Evolutionary conservation across 2,329 filamentous ascomycete species (phyloP), one percentile per base, ranked within the genome.

Genomic region (Lasiodiplodia gonubiensis): DNA sequence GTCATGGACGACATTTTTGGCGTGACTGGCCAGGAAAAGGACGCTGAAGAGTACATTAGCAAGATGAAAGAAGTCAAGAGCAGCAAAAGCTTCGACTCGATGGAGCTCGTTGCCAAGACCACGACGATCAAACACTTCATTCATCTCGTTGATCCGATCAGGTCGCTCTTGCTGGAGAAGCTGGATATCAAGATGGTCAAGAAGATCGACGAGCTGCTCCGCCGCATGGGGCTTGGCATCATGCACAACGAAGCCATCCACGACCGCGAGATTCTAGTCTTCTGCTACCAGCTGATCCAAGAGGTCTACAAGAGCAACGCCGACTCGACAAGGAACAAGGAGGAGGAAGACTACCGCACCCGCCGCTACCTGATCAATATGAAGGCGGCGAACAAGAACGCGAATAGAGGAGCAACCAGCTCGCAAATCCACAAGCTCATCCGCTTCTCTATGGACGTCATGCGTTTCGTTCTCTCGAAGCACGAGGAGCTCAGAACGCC

Each of bases 1-100:
- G 90, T 98, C 70, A 95, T 99, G 92, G 95, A 99, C 74, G 96
- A 99, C 76, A 95, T 96, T 14, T 99, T 99, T 75, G 96, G 96
- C 35, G 88, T 89, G 6, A 91, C 91, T 39, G 95, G 95, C 2
- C 92, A 97, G 80, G 94, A 99, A 76, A 99, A 99, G 79, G 95
- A 99, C 73, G 94, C 94, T 0, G 93, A 97, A 73, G 95, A 94
- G 64, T 99, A 99, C 77, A 90, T 91, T 67, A 97, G 89, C 76
- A 92, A 94, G 79, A 97, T 96, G 90, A 97, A 96, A 79, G 95
- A 99, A 80, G 90, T 99, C 67, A 98, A 97, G 83, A 95, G 92
- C 79, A 97, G 92, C 83, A 99, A 98, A 83, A 97, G 94, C 76
- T 97, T 94, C 74, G 96, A 99, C 76, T 97, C 95, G 0, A 96